Evolutionary conservation across 495 filamentous ascomycete genomes (phyloP), one percentile per base, ranked within the genome.

Genomic region (Clohesyomyces aquaticus): DNA sequence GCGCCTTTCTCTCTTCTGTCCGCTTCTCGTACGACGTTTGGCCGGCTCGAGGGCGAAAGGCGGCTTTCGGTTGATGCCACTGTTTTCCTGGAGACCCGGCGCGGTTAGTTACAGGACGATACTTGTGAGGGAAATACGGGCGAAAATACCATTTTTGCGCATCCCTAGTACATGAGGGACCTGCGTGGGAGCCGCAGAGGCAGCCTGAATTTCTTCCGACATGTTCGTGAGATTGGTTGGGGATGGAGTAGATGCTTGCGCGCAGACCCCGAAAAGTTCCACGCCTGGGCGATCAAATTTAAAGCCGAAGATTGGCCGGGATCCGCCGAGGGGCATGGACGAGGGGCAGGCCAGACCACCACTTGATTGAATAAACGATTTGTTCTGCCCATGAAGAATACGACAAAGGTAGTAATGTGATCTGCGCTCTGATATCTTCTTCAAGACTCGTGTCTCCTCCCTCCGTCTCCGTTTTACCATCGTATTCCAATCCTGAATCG

Each of bases 11-110:
- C 38, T 82, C 74, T 67, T 84, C 85, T 29, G 83, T 74, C 38
- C 93, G 87, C 73, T 91, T 85, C 63, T 87, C 85, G 73, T 88
- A 98, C 0, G 91, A 85, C 16, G 83, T 90, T 68, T 90, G 78
- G 25, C 90, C 89, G 8, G 86, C 82, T 42, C 75, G 86, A 2
- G 91, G 93, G 6, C 94, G 90, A 75, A 98, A 98, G n/a, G 93
- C 85, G 54, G 87, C 87, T 72, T 89, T 91, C 21, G 82, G 77
- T 38, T 80, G 74, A 75, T 96, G 91, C 94, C 94, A 98, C 81
- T 95, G 88, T 78, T 97, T 97, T 63, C 93, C 93, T 98, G 71
- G n/a, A 55, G 1, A 27, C n/a, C 4, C 26, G 18, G 12, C 19
- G 43, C 8, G 48, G 14, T 61, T 28, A 57, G 54, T 57, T 9